Conservation (phyloP, 2,329 filamentous ascomycete genomes). For the Alternaria metachromatica region DNA sequence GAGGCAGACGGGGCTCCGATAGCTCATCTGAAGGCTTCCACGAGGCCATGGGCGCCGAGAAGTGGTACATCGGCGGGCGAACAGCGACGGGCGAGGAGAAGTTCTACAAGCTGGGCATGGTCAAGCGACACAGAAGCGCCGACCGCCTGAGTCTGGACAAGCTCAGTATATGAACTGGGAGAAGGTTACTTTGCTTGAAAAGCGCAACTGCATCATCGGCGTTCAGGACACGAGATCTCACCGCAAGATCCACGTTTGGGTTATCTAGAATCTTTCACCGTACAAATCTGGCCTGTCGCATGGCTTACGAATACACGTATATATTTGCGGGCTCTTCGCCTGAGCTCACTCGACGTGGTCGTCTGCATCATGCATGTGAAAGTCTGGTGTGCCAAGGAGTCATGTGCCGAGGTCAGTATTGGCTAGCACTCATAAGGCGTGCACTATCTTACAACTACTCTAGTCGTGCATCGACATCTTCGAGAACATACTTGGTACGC, state of each 20-base stretch:
- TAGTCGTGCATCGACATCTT: neutral
- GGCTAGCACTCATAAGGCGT: neutral
- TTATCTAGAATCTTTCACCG: conserved; percentile 15
- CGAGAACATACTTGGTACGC: neutral
- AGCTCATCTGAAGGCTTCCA: conserved; percentile 78
- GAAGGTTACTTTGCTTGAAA: conserved; percentile 2
- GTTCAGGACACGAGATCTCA: conserved; percentile 27
- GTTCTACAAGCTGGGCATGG: conserved; percentile 81
- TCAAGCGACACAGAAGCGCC: conserved; percentile 74
- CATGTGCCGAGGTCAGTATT: neutral
- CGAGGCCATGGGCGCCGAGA: conserved; percentile 74
- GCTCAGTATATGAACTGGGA: conserved; percentile 68
- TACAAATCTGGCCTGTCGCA: conserved; percentile 3
- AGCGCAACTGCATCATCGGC: conserved; percentile 36
- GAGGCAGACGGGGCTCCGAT: conserved; percentile 70
- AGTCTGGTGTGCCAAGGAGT: conserved; percentile 10
- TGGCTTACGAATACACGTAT: conserved; percentile 11
- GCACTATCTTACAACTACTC: neutral
- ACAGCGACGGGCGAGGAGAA: conserved; percentile 79
- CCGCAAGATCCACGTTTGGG: conserved; percentile 13
- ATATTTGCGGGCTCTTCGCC: conserved; percentile 13
- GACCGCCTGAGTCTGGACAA: conserved; percentile 78
- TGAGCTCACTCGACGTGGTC: conserved; percentile 9
- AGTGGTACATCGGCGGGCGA: conserved; percentile 81
- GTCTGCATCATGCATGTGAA: conserved; percentile 14